These are phyloP conservation scores for Erythrophleum ivorense DNA, from an alignment of 331 rosid genomes.

Conservation along the genomic window DNA sequence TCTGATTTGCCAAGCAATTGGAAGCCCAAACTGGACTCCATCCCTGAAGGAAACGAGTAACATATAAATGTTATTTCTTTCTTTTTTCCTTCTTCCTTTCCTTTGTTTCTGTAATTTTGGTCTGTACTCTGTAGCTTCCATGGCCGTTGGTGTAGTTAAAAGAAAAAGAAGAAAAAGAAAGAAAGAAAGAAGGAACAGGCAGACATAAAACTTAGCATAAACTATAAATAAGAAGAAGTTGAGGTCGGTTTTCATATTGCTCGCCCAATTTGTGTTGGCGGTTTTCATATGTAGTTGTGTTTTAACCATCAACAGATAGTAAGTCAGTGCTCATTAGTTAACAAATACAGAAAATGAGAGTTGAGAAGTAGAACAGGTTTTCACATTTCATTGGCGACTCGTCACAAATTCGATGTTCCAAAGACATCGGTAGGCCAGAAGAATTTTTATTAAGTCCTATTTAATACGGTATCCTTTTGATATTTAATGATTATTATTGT, in stretches of 20 bases:
- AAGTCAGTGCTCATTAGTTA: slow-evolving; percentile 19
- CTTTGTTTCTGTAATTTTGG: slow-evolving; percentile 17
- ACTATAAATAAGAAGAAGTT: background rate
- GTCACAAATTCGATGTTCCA: background rate
- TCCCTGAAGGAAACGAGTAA: slow-evolving; percentile 66
- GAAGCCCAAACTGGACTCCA: slow-evolving; percentile 64
- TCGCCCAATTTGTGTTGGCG: slow-evolving; percentile 23
- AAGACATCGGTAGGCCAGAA: background rate
- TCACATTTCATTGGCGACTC: background rate
- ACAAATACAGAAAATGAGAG: slow-evolving; percentile 7
- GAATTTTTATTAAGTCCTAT: background rate
- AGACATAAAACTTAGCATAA: slow-evolving; percentile 9
- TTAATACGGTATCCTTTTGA: background rate
- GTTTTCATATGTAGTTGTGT: background rate
- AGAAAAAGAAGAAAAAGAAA: slow-evolving; percentile 1
- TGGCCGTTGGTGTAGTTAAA: slow-evolving; percentile 15
- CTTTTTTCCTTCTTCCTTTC: slow-evolving; percentile 37
- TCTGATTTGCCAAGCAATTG: slow-evolving; percentile 28
- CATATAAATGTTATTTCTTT: background rate
- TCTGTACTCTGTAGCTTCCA: background rate
- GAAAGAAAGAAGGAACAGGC: slow-evolving; percentile 23
- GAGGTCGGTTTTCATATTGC: slow-evolving; percentile 17
- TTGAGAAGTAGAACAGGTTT: background rate
- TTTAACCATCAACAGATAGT: background rate
- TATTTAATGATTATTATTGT: too few species aligned